Evolutionary conservation across 306 rosid genomes (phyloP), one percentile per base, ranked within the genome.

Genomic region (Carpinus viminea): DNA sequence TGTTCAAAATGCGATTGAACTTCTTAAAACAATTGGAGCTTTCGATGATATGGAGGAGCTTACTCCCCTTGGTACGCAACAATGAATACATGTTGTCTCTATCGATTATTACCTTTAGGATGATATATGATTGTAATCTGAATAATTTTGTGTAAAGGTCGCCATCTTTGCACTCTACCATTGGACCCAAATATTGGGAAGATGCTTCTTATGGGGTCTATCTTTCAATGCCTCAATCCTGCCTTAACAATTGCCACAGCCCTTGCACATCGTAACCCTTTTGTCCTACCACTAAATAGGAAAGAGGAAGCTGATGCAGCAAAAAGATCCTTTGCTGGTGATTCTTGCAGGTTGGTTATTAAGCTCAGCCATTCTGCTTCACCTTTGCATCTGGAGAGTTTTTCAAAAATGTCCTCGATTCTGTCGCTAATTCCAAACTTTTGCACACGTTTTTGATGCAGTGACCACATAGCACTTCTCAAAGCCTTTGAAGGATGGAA

Each of bases 171-270:
- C 26, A 86, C 89, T 71, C 82, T 94, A 76, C 98, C 98, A n/a
- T 79, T 94, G 97, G 97, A 94, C 80, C 98, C 98, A 83, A 92
- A 94, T 85, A 94, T 94, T 26, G 98, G 97, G 81, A 94, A 94
- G 87, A 94, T 94, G 98, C 97, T 94, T 79, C 89, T 94, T 56
- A 89, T 94, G 97, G 98, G 98, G 46, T 94, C 97, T 83, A 89
- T 94, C 70, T 94, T 94, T 87, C 98, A 94, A 74, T 94, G 98
- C 90, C 93, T 94, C 61, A 88, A 86, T 84, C 98, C 98, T 76
- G 95, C 97, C 80, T 81, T 94, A 83, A 92, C 91, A 78, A 94
- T 94, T 80, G 98, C 98, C 75, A 91, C 98, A 80, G 92, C 98
- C 85, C 90, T 94, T 64, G 89, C 98, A 72, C 86, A 94, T 86